These are phyloP conservation scores for Geoglossum cookeanum DNA, from an alignment of 2,329 filamentous ascomycete species.

Conservation along the genomic window DNA sequence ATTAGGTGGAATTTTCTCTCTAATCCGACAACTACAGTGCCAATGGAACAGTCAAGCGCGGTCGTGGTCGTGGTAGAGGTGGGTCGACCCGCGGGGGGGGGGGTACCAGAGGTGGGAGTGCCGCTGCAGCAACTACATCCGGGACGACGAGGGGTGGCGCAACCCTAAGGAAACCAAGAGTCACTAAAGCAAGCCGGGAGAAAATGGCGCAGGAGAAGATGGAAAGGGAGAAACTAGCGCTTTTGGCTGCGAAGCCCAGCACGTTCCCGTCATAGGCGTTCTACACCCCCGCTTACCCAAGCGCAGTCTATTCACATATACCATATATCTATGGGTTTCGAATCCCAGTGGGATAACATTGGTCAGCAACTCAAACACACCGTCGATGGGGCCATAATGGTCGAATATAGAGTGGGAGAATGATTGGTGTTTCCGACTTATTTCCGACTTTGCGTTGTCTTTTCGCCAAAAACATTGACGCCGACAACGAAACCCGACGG, in stretches of 20 bases:
- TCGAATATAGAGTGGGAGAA: background rate
- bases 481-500: background rate
- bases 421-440: background rate
- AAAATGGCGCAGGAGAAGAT: conserved; percentile 66
- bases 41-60: conserved; percentile 54
- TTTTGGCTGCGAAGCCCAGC: conserved; percentile 14
- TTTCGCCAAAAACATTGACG: background rate
- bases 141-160: conserved; percentile 53
- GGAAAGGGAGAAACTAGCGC: conserved; percentile 41
- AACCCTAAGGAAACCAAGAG: conserved; percentile 60
- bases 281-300: background rate
- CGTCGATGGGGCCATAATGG: background rate
- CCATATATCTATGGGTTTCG: background rate
- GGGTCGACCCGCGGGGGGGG: conserved; percentile 5
- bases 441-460: background rate
- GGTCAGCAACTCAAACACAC: background rate
- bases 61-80: conserved; percentile 27
- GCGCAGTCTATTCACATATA: background rate
- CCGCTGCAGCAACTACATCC: conserved; percentile 23
- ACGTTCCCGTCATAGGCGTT: conserved; percentile 5
- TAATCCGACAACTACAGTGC: conserved; percentile 33
- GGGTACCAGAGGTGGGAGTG: background rate
- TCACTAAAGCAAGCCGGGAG: conserved; percentile 70
- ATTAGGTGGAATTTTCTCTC: background rate
- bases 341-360: background rate